Evolutionary conservation across 805 yeast species (phyloP).

Genomic region (Candida nemodendra): DNA sequence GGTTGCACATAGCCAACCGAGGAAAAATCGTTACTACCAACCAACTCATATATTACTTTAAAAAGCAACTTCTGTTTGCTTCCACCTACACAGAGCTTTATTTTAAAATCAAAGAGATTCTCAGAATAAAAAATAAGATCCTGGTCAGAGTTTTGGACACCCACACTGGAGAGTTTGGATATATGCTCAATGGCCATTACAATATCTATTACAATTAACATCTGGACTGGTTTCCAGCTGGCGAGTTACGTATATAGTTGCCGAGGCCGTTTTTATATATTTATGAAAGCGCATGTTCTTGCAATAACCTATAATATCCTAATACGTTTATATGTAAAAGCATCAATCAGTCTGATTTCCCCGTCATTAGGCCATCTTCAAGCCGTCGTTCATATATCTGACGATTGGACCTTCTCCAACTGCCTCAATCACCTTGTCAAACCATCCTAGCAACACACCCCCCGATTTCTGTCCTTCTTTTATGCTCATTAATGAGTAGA

Average conservation of each 20-base stretch:
- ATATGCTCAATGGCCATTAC: slow-evolving; percentile 13
- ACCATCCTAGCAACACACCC: slow-evolving; percentile 85
- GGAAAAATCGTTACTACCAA: slow-evolving; percentile 14
- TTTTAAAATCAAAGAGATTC: slow-evolving; percentile 12
- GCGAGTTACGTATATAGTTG: too few species aligned
- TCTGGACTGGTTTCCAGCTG: neutral
- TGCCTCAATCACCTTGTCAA: slow-evolving; percentile 79
- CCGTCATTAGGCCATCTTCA: slow-evolving; percentile 12
- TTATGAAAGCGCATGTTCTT: neutral
- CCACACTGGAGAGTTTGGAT: slow-evolving; percentile 16
- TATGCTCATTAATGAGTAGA: slow-evolving; percentile 81
- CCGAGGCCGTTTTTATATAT: too few species aligned
- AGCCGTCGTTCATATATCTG: slow-evolving; percentile 73
- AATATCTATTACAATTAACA: slow-evolving; percentile 3
- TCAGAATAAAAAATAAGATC: slow-evolving; percentile 11
- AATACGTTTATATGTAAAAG: too few species aligned
- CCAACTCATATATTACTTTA: slow-evolving; percentile 15
- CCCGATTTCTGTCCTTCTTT: slow-evolving; percentile 82
- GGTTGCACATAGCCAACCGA: slow-evolving; percentile 3
- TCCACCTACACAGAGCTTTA: slow-evolving; percentile 13
- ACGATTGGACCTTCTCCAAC: slow-evolving; percentile 90
- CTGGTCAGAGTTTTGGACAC: slow-evolving; percentile 13
- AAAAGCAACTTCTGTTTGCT: slow-evolving; percentile 3
- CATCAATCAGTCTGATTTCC: too few species aligned
- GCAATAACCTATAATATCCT: neutral